A percentile compares a stretch with the other conserved stretches of the same genome.
phyloP scores from a whole-genome alignment of 2,329 filamentous ascomycete species.

The Alternaria sp. region DNA sequence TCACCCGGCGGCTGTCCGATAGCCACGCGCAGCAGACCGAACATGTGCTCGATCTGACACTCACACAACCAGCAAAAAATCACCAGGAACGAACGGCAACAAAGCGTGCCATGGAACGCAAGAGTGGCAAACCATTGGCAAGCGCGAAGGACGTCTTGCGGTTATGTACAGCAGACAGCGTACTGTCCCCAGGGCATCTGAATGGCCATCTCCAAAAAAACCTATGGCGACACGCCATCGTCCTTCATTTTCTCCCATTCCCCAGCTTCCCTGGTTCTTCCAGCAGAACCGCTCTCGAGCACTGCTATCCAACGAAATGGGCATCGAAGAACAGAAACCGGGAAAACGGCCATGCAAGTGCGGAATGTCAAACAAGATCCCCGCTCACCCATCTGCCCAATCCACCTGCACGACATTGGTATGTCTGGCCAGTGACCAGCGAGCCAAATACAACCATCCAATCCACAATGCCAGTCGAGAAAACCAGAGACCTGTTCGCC shows the following conservation, averaged over 20 bases:
- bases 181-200: background rate
- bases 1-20: constrained; percentile 4
- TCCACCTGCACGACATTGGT: background rate
- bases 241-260: background rate
- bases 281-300: background rate
- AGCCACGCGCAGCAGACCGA: too few relatives aligned
- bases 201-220: background rate
- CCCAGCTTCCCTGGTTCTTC: background rate
- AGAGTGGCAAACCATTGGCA: background rate
- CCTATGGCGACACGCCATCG: background rate
- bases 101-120: background rate
- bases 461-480: background rate
- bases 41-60: too few relatives aligned
- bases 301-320: background rate
- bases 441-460: background rate
- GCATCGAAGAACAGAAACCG: background rate
- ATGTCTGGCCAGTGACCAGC: background rate
- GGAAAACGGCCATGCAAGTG: background rate
- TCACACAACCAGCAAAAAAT: too few relatives aligned
- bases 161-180: background rate
- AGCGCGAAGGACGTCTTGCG: background rate
- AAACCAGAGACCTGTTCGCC: background rate
- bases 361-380: background rate
- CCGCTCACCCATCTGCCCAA: background rate
- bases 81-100: background rate